phyloP scores from a whole-genome alignment of 2,329 filamentous ascomycete genomes.

The Seiridium cupressi region DNA sequence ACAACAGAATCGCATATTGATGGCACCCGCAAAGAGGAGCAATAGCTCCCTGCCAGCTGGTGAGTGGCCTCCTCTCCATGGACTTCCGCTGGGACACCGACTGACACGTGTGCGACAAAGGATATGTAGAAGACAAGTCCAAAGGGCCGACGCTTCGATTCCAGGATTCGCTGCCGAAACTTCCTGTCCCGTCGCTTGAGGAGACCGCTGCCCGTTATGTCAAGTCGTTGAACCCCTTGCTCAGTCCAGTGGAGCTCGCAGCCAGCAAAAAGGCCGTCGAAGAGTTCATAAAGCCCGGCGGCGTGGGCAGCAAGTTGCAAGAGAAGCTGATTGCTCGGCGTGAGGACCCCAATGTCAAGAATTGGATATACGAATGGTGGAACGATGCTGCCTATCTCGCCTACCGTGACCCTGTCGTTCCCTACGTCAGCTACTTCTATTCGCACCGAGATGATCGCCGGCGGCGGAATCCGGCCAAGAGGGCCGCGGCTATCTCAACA shows the following conservation, averaged over 20 bases:
- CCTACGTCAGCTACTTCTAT: conserved; percentile 99
- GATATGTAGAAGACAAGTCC: conserved; percentile 75
- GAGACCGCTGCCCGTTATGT: conserved; percentile 80
- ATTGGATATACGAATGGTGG: conserved; percentile 99
- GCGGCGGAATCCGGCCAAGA: conserved; percentile 84
- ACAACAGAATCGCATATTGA: conserved; percentile 30
- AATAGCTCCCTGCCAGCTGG: conserved; percentile 57
- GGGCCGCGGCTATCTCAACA: conserved; percentile 85
- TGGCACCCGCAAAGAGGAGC: conserved; percentile 54
- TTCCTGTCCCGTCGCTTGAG: conserved; percentile 79
- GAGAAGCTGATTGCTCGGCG: conserved; percentile 79
- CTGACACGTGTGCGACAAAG: conserved; percentile 35
- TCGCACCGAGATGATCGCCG: conserved; percentile 92
- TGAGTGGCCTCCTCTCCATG: conserved; percentile 24
- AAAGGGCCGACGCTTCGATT: conserved; percentile 82
- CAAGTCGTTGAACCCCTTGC: conserved; percentile 74
- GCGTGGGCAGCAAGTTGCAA: conserved; percentile 79
- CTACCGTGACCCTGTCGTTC: conserved; percentile 94
- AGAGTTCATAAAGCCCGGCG: conserved; percentile 86
- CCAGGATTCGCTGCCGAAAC: conserved; percentile 77
- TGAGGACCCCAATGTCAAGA: conserved; percentile 78
- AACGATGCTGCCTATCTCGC: conserved; percentile 89
- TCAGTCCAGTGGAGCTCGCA: conserved; percentile 67
- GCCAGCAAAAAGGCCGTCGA: conserved; percentile 78
- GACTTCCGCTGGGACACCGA: background rate